Evolutionary conservation across 257 asterid species (phyloP), one percentile per base, ranked within the genome.

Genomic region (Thymus quinquecostatus): DNA sequence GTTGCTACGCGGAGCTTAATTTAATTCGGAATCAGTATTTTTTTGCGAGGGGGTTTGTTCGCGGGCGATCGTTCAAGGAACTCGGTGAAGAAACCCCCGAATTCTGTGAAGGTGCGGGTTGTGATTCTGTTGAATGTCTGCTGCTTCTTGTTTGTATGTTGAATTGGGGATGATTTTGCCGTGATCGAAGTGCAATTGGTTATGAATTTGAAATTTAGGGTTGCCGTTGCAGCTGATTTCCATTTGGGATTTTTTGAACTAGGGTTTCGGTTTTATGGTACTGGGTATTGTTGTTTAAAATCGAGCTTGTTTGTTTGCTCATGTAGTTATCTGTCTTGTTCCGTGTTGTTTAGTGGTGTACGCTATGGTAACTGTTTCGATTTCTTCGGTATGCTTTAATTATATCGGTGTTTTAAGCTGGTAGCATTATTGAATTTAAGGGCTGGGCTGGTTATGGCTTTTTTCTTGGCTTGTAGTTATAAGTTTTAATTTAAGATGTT

Each of bases 261-360:
- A 78, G 86, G 86, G 83, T 79, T 79, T 79, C 69, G 8, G 9
- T 66, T 72, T n/a, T 32, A 4, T 11, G 13, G 51, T 66, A 38
- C 28, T 12, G 51, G 64, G 74, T 12, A 54, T 14, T 48, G 30
- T 68, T 11, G 59, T 44, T 10, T 12, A 14, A 51, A 54, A 60
- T 45, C 6, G 1, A 11, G 8, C 40, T 3, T 50, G 68, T 51
- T 6, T 11, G 53, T 21, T 41, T 49, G 33, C 7, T 43, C 11
- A 43, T 57, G 40, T 36, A 41, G 60, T 30, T 50, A 36, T 53
- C 36, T 21, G 32, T 34, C 58, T 72, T 21, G 50, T 34, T 38
- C 59, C 5, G 34, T 48, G 41, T 40, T 57, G 71, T 61, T 68
- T 64, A 36, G 64, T 69, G 33, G 69, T 49, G 10, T 65, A 53